Base-by-base conservation (phyloP, 371 early-diverging fungal species). In the Actinomucor elegans region DNA sequence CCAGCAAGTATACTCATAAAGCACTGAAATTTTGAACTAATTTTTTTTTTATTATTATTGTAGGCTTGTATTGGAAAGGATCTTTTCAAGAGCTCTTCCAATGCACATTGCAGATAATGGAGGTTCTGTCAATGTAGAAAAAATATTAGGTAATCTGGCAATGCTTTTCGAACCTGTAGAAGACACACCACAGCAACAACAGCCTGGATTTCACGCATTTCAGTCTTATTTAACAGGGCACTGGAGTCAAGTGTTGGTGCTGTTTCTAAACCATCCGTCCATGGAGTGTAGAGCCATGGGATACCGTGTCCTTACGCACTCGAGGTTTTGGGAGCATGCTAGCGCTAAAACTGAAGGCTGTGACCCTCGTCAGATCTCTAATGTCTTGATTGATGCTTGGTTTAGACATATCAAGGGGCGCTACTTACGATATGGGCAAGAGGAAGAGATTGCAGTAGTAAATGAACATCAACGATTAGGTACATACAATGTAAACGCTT, bases 261-360 rank as follows among this genome's bases (percentile, higher is more conserved):
- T 77, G 3, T 77, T 77, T 43, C 52, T 77, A 11, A 77, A 71
- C 27, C 73, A 77, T 41, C 77, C 77, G 14, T 71, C 71, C 0
- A 60, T 71, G 51, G 65, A 71, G 37, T 73, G 77, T 36, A 52
- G 73, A 5, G 59, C 58, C 1, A 50, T 73, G 52, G 77, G 77
- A 2, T 77, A 69, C 35, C 68, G 67, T 14, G 59, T 71, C 11
- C 40, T 77, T 18, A 36, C 49, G 3, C 61, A 64, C 27, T 71
- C 73, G 1, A 36, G 54, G 8, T 67, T 76, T 34, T 77, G 73
- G 73, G 52, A 67, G 14, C 46, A 55, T 14, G n/a, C n/a, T n/a
- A 34, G 33, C 6, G 27, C 35, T 8, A 43, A 34, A 0, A 43
- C 42, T 4, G 57, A 52, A 9, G 49, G 49, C 3, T 42, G 42